Base-by-base conservation (phyloP, 345 rosid genomes). In the Hypericum androsaemum region DNA sequence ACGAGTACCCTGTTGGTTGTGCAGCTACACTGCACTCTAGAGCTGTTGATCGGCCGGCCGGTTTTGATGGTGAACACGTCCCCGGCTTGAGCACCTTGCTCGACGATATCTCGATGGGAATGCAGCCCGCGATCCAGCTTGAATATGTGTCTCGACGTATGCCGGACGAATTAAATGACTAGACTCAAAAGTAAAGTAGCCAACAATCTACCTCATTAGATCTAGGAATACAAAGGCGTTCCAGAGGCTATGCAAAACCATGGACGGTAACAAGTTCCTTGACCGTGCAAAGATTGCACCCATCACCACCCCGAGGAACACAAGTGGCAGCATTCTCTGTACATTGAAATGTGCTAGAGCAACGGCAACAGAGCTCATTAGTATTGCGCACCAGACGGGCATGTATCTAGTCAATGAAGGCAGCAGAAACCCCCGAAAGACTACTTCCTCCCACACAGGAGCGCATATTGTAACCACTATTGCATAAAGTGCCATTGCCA, bases 201-300 rank as follows among this genome's bases (percentile, higher is more conserved):
- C 32, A 22, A 22, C 32, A 22, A 22, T 22, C 32, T 71, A 94
- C 63, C 81, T 79, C 94, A 94, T 86, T 60, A 94, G 64, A 69
- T 85, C 95, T 62, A 83, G 62, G 89, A 88, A 88, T 48, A 88
- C 97, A 63, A 88, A 88, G 53, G 89, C 94, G 69, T 94, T 94
- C 97, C 99, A 94, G 66, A 88, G 87, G 75, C 96, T 88, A 66
- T 94, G 99, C 78, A 94, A 72, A 57, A 94, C 80, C 85, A 88
- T 94, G n/a, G 95, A 74, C 12, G 99, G 81, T 61, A 94, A 68
- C 58, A 94, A 71, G 66, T 86, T 94, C 69, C 92, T 77, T 2
- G 99, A 86, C 55, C 99, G 78, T 39, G 97, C 71, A 67, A 88
- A 94, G 45, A 88, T 77, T 63, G 80, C 68, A 49, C 99, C 99